Evolutionary conservation across 441 rosid genomes (phyloP), one percentile per base, ranked within the genome.

Genomic region (Dalechampia spathulata): DNA sequence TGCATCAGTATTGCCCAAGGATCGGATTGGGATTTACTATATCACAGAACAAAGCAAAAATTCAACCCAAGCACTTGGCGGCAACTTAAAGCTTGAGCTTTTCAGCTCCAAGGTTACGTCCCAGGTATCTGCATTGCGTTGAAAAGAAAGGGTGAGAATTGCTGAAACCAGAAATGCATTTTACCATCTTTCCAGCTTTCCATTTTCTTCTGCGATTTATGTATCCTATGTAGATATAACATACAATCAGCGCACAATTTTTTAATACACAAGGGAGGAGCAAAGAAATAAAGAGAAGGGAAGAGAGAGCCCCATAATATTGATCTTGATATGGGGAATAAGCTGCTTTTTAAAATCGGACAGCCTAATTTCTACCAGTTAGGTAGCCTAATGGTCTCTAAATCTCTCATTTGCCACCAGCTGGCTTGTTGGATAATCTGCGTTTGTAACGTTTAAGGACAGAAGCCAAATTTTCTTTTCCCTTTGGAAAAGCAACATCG

Each of bases 381-480:
- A 32, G 60, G 64, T 48, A n/a, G n/a, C n/a, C n/a, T n/a, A n/a
- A n/a, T n/a, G n/a, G n/a, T 32, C 79, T 64, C 79, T 67, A 15
- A 67, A 64, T 44, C 72, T 67, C 46, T 83, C 83, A 30, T 69
- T 73, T 78, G 54, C 54, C 21, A 44, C 78, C 75, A 2, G 20
- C 49, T 0, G 75, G 74, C 63, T 80, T 87, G 77, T 50, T 83
- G 28, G 90, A 68, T 57, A 94, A 72, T 25, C 98, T 70, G 17
- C 98, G 91, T 56, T 83, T 94, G 79, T 94, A 94, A 41, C 99
- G 90, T 62, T 94, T 94, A 47, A 94, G 83, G 36, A 94, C 99
- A 5, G 99, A 90, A 21, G 94, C 88, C 68, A 94, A 59, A 61
- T 90, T 94, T 75, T 86, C 95, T 74, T 87, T 94, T 32, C 99